A percentile compares a stretch with the other conserved stretches of the same genome.
phyloP scores from a whole-genome alignment of 2,329 filamentous ascomycete species.

The Fonsecaea multimorphosa region DNA sequence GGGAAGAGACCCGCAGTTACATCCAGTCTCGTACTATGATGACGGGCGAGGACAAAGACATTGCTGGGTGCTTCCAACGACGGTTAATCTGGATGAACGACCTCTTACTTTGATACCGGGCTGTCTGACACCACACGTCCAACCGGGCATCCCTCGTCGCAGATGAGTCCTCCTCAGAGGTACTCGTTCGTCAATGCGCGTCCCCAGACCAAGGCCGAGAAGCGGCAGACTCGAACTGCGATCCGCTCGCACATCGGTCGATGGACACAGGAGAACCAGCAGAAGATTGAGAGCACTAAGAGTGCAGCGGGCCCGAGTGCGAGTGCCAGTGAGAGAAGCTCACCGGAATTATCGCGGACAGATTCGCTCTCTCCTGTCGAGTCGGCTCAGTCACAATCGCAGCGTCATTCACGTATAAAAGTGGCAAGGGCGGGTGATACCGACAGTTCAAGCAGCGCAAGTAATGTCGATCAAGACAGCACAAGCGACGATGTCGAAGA shows the following conservation, averaged over 20 bases:
- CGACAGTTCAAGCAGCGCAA: slow-evolving; percentile 1
- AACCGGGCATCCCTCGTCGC: neutral
- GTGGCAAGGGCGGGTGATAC: neutral
- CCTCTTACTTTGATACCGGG: neutral
- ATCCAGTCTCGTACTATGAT: neutral
- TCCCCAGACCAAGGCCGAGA: slow-evolving; percentile 23
- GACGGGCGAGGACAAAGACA: neutral
- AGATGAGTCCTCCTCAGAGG: slow-evolving; percentile 20
- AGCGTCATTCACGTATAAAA: neutral
- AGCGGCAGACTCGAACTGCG: slow-evolving; percentile 16
- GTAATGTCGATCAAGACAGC: neutral
- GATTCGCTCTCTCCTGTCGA: slow-evolving; percentile 2
- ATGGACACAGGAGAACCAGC: slow-evolving; percentile 24
- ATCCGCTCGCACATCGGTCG: slow-evolving; percentile 23
- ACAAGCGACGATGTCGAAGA: slow-evolving; percentile 5
- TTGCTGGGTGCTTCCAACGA: neutral
- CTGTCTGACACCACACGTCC: neutral
- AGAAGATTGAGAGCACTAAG: slow-evolving; percentile 9
- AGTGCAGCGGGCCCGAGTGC: neutral
- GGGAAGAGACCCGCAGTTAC: slow-evolving; percentile 4
- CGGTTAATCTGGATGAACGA: neutral
- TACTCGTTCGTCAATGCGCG: slow-evolving; percentile 24
- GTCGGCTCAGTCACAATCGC: slow-evolving; percentile 8
- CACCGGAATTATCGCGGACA: slow-evolving; percentile 16
- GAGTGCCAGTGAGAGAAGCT: neutral